phyloP scores from a whole-genome alignment of 169 alveolate species.

The Fabrea salina region DNA sequence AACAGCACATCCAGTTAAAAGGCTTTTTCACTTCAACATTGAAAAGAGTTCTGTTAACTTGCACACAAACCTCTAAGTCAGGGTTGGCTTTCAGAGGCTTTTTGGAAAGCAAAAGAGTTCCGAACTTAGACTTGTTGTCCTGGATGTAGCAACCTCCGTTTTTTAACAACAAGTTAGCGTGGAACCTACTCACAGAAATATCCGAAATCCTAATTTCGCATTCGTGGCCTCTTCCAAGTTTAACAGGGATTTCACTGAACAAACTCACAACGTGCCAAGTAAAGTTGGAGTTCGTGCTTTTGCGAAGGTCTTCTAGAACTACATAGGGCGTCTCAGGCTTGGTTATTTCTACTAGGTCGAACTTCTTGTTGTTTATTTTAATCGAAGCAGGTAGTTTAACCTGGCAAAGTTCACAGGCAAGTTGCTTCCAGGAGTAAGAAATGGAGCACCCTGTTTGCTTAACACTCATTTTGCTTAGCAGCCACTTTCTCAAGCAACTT shows the following conservation, averaged over 20 bases:
- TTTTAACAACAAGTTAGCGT: slow-evolving; percentile 91
- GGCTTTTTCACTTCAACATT: not conserved
- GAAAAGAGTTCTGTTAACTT: not conserved
- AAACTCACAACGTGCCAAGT: slow-evolving; percentile 80
- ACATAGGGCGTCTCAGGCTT: slow-evolving; percentile 19
- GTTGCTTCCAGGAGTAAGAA: not conserved
- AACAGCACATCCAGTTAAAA: not conserved
- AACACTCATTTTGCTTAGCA: not conserved
- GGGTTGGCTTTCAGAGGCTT: not conserved
- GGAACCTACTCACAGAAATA: slow-evolving; percentile 95
- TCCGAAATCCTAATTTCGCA: slow-evolving; percentile 97
- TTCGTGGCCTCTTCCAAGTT: slow-evolving; percentile 98
- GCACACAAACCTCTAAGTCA: not conserved
- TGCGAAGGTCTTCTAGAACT: not conserved
- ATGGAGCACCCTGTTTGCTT: not conserved
- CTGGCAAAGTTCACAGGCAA: slow-evolving; percentile 27
- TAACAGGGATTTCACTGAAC: slow-evolving; percentile 70
- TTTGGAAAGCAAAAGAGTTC: slow-evolving; percentile 88
- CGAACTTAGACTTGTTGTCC: slow-evolving; percentile 97
- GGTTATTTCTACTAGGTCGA: not conserved
- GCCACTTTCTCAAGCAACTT: slow-evolving; percentile 94
- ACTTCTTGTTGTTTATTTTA: not conserved
- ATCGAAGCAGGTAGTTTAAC: not conserved
- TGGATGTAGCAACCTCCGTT: slow-evolving; percentile 90
- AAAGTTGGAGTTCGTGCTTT: not conserved